Base-by-base conservation (phyloP, 2,329 filamentous ascomycete species). In the Neonectria hederae region DNA sequence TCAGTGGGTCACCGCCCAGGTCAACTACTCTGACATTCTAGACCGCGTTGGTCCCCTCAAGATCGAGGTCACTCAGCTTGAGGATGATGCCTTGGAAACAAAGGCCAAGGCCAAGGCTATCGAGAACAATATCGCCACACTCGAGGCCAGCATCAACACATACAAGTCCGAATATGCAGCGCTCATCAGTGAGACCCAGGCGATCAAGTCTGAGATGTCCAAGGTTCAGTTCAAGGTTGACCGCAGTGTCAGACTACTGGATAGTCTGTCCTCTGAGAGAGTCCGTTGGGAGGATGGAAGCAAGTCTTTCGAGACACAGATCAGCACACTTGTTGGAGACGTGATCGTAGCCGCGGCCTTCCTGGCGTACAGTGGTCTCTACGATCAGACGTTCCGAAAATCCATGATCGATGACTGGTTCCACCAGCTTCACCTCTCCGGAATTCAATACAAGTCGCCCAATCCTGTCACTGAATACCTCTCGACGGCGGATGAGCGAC, bases 391-490 rank as follows among this genome's bases (percentile, higher is more conserved):
- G 65, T 98, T 97, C 88, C 90, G 96, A 76, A 97, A 97, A 82
- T 90, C 91, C 9, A 97, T 99, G 94, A 89, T 96, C 80, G 96
- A 99, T 71, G 96, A 99, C 78, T 99, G 96, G 96, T 86, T 96
- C 66, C 90, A 97, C 74, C 96, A 99, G 79, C 88, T 99, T 69
- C 90, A 92, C 54, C 87, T 96, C 45, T 98, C 96, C n/a, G 94
- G 95, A 48, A 92, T 99, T 76, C 89, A 90, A 69, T 97, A 91
- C 86, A 99, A 99, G 83, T 88, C 90, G 62, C 93, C 94, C 73
- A 98, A 98, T 75, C 94, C 96, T 0, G 87, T 99, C 51, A 97
- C 96, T 0, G 96, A 99, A 77, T 99, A 97, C 75, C 85, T 99
- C 17, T 99, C 97, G 5, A 97, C 93, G 24, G 95, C 97, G 5